These are phyloP conservation scores for Lachnellula arida DNA, from an alignment of 2,329 filamentous ascomycete genomes.

Conservation along the genomic window DNA sequence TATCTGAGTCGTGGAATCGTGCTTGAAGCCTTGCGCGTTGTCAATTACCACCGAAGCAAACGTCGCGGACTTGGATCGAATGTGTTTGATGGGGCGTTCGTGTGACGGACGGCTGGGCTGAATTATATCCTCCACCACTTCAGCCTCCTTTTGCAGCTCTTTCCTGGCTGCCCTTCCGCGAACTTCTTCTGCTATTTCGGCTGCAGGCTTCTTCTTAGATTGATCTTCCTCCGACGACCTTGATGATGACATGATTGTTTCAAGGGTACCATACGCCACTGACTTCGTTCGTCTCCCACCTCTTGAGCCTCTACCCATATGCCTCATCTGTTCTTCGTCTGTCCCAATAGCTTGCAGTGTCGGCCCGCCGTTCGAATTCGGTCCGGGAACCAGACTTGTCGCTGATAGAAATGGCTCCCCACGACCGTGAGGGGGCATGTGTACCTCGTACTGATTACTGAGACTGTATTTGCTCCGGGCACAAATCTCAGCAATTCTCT, in stretches of 20 bases:
- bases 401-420: slow-evolving; percentile 43
- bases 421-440: slow-evolving; percentile 57
- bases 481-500: slow-evolving; percentile 63
- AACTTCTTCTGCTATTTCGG: slow-evolving; percentile 51
- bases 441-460: slow-evolving; percentile 63
- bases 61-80: slow-evolving; percentile 37
- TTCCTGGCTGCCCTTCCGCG: slow-evolving; percentile 44
- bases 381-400: slow-evolving; percentile 19
- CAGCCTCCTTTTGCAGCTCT: slow-evolving; percentile 8
- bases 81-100: slow-evolving; percentile 21
- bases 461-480: slow-evolving; percentile 60
- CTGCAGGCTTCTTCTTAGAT: slow-evolving; percentile 51
- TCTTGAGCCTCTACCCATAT: slow-evolving; percentile 20
- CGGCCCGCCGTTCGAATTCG: slow-evolving; percentile 38
- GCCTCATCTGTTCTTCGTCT: slow-evolving; percentile 47
- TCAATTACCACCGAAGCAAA: slow-evolving; percentile 42
- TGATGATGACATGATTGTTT: slow-evolving; percentile 64
- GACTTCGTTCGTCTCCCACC: slow-evolving; percentile 27
- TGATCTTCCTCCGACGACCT: slow-evolving; percentile 60
- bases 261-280: slow-evolving; percentile 54
- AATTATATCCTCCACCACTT: slow-evolving; percentile 6
- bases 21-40: slow-evolving; percentile 33
- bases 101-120: slow-evolving; percentile 11
- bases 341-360: slow-evolving; percentile 54
- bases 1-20: slow-evolving; percentile 33